Evolutionary conservation across 306 rosid genomes (phyloP).

Genomic region (Biancaea sappan): DNA sequence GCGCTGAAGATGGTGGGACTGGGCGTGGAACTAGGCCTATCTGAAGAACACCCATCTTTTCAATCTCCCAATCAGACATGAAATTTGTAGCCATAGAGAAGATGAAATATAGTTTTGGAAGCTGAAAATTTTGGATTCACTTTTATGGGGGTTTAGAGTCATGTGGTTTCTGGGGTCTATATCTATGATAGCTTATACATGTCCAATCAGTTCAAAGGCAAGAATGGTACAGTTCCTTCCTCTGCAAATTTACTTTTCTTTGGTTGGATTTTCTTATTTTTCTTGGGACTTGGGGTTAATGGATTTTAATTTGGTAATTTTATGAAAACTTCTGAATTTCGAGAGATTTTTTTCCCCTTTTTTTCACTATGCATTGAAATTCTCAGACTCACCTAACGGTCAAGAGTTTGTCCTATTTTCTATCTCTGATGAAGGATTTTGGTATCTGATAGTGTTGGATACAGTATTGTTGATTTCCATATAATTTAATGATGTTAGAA

Average conservation of each 20-base stretch:
- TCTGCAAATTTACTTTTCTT: conserved; percentile 10
- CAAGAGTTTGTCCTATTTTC: no score
- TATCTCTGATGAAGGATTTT: conserved; percentile 26
- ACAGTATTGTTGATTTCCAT: conserved; percentile 19
- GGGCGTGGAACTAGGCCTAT: conserved; percentile 52
- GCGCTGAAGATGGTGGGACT: conserved; percentile 43
- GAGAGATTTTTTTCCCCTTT: background rate
- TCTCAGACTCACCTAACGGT: background rate
- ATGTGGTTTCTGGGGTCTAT: conserved; percentile 37
- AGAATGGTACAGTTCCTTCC: conserved; percentile 44
- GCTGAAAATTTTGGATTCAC: conserved; percentile 36
- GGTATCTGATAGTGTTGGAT: conserved; percentile 26
- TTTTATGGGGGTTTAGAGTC: conserved; percentile 32
- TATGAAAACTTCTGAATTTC: background rate
- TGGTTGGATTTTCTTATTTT: conserved; percentile 2
- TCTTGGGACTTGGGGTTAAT: background rate
- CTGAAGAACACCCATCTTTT: conserved; percentile 46
- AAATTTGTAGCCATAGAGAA: background rate
- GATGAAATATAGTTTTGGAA: conserved; percentile 10
- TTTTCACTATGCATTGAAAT: background rate
- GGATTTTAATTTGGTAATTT: background rate
- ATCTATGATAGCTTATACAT: conserved; percentile 26
- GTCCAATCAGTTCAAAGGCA: conserved; percentile 38
- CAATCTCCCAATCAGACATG: background rate
- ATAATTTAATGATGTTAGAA: background rate